Evolutionary conservation across 768 basidiomycete genomes (phyloP), one percentile per base, ranked within the genome.

Genomic region (Megacollybia marginata): DNA sequence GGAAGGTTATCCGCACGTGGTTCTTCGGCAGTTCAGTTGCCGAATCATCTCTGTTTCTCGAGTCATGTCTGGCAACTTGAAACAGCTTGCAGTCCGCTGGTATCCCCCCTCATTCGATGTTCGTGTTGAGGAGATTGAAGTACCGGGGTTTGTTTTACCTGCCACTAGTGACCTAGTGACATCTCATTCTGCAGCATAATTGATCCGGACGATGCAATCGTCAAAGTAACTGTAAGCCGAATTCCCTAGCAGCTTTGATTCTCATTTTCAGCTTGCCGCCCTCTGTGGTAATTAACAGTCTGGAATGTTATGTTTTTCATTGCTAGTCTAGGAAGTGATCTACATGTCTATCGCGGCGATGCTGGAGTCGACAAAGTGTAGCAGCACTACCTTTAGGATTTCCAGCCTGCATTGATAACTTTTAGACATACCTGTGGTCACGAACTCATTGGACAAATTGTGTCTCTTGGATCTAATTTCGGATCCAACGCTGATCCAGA

Each of bases 201-300:
- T 50, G 72, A 88, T 52, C 78, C 83, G 1, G 87, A 90, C 60
- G 86, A 89, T 68, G 88, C 78, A 1, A 85, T 91, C 42, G 75
- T 90, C 48, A 87, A 82, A 69, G 77, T 88, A 48, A 78, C 75
- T 64, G 88, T 81, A 53, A 47, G 72, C 57, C 19, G 38, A 16
- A 10, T 44, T 7, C 48, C 28, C 31, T 33, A 15, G 46, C 20
- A 32, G 44, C 12, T 49, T 44, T 46, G 20, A 43, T 19, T 18
- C 23, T 44, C n/a, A 9, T n/a, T 35, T 32, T 9, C 54, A 86
- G 85, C 72, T 83, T 28, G 77, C 80, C 18, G 85, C 78, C 16
- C 64, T 87, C 9, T 88, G 85, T 57, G 85, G 81, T 67, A 62
- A 42, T 55, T 23, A n/a, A 5, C 52, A 53, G 19, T n/a, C 19